These are phyloP conservation scores for Epichloe sibirici DNA, from an alignment of 2,329 filamentous ascomycete species.

Conservation along the genomic window DNA sequence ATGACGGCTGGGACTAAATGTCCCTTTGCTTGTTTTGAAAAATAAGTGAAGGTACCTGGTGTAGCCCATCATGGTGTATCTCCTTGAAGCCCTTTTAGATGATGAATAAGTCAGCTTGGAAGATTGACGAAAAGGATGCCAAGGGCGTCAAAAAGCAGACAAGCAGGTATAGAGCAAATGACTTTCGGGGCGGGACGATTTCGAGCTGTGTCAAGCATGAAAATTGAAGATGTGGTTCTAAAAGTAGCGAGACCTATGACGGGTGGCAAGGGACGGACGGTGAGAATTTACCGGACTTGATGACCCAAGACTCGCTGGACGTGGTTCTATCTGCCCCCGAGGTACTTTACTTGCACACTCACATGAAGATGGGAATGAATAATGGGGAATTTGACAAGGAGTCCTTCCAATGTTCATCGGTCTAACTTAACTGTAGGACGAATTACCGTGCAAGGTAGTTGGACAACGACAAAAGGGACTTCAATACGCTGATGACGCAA, in stretches of 20 bases:
- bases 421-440: too few species aligned
- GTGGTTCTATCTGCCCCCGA: too few species aligned
- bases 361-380: too few species aligned
- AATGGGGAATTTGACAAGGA: too few species aligned
- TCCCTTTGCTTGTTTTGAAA: constrained; percentile 10
- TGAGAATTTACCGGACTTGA: too few species aligned
- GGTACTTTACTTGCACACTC: too few species aligned
- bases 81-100: neutral
- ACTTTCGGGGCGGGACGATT: neutral
- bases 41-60: neutral
- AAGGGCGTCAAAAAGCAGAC: neutral
- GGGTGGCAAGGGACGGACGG: neutral
- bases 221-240: neutral
- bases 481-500: constrained; percentile 11
- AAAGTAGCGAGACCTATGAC: neutral
- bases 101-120: neutral
- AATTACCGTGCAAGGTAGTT: too few species aligned
- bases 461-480: too few species aligned
- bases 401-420: too few species aligned
- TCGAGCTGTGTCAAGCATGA: constrained; percentile 4
- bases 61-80: too few species aligned
- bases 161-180: neutral
- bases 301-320: too few species aligned
- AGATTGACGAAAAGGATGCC: neutral
- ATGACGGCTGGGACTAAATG: constrained; percentile 54